A percentile compares a stretch with the other conserved stretches of the same genome.
phyloP scores from a whole-genome alignment of 179 eudicot species.

The Beta lomatogona region DNA sequence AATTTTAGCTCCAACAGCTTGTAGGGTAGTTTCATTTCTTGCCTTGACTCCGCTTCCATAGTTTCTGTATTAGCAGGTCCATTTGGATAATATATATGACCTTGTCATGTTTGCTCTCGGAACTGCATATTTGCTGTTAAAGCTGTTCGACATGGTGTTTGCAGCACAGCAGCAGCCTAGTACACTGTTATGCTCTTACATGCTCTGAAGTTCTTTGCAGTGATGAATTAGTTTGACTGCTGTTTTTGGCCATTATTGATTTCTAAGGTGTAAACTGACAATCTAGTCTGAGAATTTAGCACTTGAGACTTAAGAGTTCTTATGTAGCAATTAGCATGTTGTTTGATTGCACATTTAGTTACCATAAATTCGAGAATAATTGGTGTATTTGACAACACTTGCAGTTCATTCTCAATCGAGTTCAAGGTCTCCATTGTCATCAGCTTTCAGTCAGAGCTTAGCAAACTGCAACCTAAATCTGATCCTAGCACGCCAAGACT shows the following conservation, averaged over 20 bases:
- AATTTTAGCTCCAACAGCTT: background rate
- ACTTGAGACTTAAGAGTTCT: background rate
- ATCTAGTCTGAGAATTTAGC: background rate
- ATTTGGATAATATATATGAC: background rate
- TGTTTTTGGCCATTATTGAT: background rate
- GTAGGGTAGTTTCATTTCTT: background rate
- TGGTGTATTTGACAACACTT: background rate
- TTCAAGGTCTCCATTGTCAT: slow-evolving; percentile 60
- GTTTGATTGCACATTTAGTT: background rate
- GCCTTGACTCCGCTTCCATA: background rate
- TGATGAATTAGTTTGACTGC: background rate
- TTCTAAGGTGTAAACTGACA: background rate
- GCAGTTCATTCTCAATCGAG: slow-evolving; percentile 80
- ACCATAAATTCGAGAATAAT: background rate
- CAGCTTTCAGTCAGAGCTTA: slow-evolving; percentile 59
- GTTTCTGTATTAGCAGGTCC: background rate
- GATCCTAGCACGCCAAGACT: slow-evolving; percentile 61
- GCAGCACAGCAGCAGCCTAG: background rate
- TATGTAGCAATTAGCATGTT: background rate
- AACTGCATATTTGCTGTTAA: background rate
- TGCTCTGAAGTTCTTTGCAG: background rate
- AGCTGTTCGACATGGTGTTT: background rate
- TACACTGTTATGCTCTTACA: background rate
- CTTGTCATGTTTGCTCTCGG: background rate
- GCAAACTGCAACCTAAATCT: slow-evolving; percentile 54